These are phyloP conservation scores for Blastobotrys serpentis DNA, from an alignment of 1,139 yeast genomes.

Conservation along the genomic window DNA sequence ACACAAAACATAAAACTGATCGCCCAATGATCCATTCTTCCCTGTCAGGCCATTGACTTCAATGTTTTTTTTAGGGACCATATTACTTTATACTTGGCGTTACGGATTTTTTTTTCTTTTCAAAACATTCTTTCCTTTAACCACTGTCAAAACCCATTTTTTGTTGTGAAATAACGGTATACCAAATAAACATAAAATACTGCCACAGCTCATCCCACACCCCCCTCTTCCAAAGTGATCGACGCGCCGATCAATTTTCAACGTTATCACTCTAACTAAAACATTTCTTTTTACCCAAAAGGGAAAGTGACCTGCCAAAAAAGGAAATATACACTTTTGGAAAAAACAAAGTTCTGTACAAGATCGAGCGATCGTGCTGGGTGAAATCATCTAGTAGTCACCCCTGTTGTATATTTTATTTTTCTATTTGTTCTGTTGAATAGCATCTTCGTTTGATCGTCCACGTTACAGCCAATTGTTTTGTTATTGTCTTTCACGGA, in stretches of 20 bases:
- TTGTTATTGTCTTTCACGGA: background rate
- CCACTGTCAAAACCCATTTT: too few species aligned
- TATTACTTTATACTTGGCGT: too few species aligned
- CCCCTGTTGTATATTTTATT: background rate
- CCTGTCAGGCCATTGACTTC: too few species aligned
- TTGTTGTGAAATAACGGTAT: too few species aligned
- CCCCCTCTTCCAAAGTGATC: background rate
- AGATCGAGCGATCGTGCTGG: conserved; percentile 1
- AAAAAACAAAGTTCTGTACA: conserved; percentile 3
- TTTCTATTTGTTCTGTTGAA: too few species aligned
- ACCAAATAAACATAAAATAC: too few species aligned
- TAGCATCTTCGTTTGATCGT: background rate
- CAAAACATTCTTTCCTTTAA: too few species aligned
- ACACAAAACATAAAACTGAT: background rate
- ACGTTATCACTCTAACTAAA: background rate
- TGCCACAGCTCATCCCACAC: background rate
- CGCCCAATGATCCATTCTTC: too few species aligned
- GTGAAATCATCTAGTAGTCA: background rate
- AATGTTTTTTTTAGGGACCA: too few species aligned
- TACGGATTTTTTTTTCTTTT: too few species aligned
- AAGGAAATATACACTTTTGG: background rate
- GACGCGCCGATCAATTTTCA: conserved; percentile 1
- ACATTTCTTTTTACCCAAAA: conserved; percentile 1
- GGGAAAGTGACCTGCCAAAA: background rate
- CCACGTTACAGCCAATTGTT: background rate